Evolutionary conservation across 1,284 basidiomycete species (phyloP), one percentile per base, ranked within the genome.

Genomic region (Apiotrichum veenhuisii): DNA sequence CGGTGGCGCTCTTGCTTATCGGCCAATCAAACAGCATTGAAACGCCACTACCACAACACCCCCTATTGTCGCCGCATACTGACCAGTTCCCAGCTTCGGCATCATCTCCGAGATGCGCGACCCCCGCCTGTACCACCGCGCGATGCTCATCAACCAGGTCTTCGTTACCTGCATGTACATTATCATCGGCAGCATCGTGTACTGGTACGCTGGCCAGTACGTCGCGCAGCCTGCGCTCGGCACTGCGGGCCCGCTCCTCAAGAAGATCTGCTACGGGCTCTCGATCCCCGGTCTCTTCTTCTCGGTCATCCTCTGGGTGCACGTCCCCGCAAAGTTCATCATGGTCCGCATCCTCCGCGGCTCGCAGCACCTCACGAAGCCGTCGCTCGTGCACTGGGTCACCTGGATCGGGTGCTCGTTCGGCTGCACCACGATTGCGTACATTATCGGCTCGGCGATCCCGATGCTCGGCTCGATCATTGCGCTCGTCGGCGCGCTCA

Each of bases 221-320:
- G 66, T 77, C 34, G 65, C 74, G 22, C 62, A 63, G 30, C 76
- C 76, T 1, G 73, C 75, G 11, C 70, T 76, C 26, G 74, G 74
- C 1, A 66, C 66, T 5, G 73, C 75, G 20, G 77, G 77, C 34
- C 54, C 62, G 1, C 53, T 74, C 20, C 65, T 78, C 55, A 76
- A 78, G 65, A 72, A 73, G 50, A 65, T 78, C 44, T 62, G 61
- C 26, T 79, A 77, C 61, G 77, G 74, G 11, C 61, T 79, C 25
- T 70, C 75, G 3, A 55, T 78, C 18, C 75, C 74, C 5, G 75
- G 72, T 22, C 58, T 50, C 37, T 50, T 50, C 36, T 64, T 66
- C 46, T 55, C 51, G 14, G 63, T 72, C 22, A 61, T 57, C 42
- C 50, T 54, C 49, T 63, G 44, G 60, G 54, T 54, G 46, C 30